Percentiles rank a stretch among this genome's conserved stretches.
phyloP scores from a whole-genome alignment of 495 filamentous ascomycete species.

The Lasiosphaeriaceae sp. region DNA sequence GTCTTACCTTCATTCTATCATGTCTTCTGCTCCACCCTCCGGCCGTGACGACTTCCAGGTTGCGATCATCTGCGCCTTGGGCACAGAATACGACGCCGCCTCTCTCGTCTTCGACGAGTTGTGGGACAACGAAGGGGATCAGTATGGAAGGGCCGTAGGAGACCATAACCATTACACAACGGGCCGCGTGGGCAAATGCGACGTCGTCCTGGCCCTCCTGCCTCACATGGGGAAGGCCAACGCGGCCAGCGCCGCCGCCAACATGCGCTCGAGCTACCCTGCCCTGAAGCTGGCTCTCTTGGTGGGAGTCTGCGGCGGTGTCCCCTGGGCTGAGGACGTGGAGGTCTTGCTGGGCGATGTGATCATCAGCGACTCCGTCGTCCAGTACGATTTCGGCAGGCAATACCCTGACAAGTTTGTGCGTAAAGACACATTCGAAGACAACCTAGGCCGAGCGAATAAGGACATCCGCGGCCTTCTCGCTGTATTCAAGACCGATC shows the following conservation, averaged over 20 bases:
- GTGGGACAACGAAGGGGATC: slow-evolving; percentile 23
- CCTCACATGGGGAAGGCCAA: slow-evolving; percentile 31
- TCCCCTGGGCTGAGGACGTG: slow-evolving; percentile 7
- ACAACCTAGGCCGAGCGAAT: slow-evolving; percentile 28
- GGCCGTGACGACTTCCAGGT: slow-evolving; percentile 21
- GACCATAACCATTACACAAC: slow-evolving; percentile 33
- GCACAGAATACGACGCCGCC: slow-evolving; percentile 29
- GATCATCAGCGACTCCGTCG: slow-evolving; percentile 34
- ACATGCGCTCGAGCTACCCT: slow-evolving; percentile 27
- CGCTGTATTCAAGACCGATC: slow-evolving; percentile 13
- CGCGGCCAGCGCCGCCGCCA: slow-evolving; percentile 27
- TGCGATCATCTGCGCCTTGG: slow-evolving; percentile 35
- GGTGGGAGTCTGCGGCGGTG: slow-evolving; percentile 32
- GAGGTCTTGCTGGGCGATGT: slow-evolving; percentile 43
- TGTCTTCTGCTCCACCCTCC: not conserved
- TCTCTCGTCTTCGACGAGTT: slow-evolving; percentile 19
- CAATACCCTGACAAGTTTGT: slow-evolving; percentile 30
- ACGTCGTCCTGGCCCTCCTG: slow-evolving; percentile 33
- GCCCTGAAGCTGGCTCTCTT: slow-evolving; percentile 19
- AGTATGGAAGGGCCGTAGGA: slow-evolving; percentile 16
- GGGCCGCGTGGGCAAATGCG: slow-evolving; percentile 31
- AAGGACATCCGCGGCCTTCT: slow-evolving; percentile 29
- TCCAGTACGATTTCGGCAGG: slow-evolving; percentile 36
- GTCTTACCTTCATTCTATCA: too few species aligned
- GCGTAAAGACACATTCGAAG: slow-evolving; percentile 24